phyloP scores from a whole-genome alignment of 1,139 yeast genomes.

The Torulaspora globosa region DNA sequence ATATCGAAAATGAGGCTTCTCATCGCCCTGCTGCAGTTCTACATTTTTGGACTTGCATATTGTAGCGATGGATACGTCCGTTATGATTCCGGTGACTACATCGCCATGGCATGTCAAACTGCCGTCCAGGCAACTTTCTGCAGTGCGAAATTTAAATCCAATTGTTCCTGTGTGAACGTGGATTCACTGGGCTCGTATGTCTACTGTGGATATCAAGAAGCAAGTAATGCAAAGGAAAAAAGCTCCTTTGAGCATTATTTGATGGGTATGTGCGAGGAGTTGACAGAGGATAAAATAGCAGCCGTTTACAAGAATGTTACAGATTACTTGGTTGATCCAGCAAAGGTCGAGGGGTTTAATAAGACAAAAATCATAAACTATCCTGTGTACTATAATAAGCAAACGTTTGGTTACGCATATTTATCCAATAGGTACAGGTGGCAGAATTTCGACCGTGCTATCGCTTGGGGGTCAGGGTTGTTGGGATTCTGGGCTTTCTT shows the following conservation, averaged over 20 bases:
- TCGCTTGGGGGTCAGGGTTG: conserved; percentile 47
- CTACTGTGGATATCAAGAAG: conserved; percentile 29
- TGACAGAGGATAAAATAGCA: conserved; percentile 38
- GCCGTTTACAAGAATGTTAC: conserved; percentile 44
- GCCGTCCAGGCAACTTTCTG: conserved; percentile 31
- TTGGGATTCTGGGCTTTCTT: conserved; percentile 50
- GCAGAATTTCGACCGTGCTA: conserved; percentile 42
- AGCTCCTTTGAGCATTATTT: conserved; percentile 22
- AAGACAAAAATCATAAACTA: conserved; percentile 25
- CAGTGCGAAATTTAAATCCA: conserved; percentile 18
- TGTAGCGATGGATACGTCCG: conserved; percentile 5
- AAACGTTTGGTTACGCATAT: conserved; percentile 39
- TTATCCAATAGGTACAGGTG: conserved; percentile 37
- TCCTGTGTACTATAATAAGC: conserved; percentile 34
- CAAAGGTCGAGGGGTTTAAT: conserved; percentile 34
- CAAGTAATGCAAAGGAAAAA: conserved; percentile 13
- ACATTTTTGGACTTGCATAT: background rate
- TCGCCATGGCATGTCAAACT: conserved; percentile 28
- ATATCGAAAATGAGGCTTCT: background rate
- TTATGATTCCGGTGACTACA: conserved; percentile 19
- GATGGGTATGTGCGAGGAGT: conserved; percentile 14
- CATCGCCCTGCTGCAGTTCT: background rate
- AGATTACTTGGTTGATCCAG: conserved; percentile 34
- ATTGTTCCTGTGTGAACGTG: conserved; percentile 29
- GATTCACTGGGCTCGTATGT: conserved; percentile 33